Evolutionary conservation across 352 stramenopile genomes (phyloP).

Genomic region (Lagenidium giganteum): DNA sequence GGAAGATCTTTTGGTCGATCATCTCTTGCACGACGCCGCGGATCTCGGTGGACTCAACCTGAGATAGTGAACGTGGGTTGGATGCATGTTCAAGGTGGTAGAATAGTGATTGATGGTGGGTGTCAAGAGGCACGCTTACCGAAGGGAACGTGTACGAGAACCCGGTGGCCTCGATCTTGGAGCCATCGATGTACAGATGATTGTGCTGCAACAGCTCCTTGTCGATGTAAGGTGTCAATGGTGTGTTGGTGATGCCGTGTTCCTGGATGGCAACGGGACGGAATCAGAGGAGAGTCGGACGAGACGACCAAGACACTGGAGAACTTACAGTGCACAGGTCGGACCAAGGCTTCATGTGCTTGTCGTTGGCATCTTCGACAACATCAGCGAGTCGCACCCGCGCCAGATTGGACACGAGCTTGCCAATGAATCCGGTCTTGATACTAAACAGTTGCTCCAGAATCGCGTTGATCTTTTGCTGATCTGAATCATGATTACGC

Average conservation of each 20-base stretch:
- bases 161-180: conserved; percentile 71
- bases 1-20: conserved; percentile 78
- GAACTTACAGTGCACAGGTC: conserved; percentile 64
- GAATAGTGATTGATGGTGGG: neutral
- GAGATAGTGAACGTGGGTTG: no score
- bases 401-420: conserved; percentile 80
- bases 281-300: conserved; percentile 2
- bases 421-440: conserved; percentile 80
- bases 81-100: neutral
- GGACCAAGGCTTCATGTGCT: conserved; percentile 86
- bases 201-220: conserved; percentile 85
- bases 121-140: conserved; percentile 20
- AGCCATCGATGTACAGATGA: conserved; percentile 71
- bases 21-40: conserved; percentile 63
- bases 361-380: conserved; percentile 87
- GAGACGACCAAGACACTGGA: no score
- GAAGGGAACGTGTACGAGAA: conserved; percentile 73
- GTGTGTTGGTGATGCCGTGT: conserved; percentile 78
- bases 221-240: conserved; percentile 84
- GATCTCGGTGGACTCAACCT: conserved; percentile 59
- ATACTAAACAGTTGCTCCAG: conserved; percentile 80
- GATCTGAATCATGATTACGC: conserved; percentile 40
- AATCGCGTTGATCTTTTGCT: conserved; percentile 74
- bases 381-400: conserved; percentile 71
- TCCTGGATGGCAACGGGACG: conserved; percentile 26